Evolutionary conservation across 2,329 filamentous ascomycete species (phyloP).

Genomic region (Nakataea oryzae): DNA sequence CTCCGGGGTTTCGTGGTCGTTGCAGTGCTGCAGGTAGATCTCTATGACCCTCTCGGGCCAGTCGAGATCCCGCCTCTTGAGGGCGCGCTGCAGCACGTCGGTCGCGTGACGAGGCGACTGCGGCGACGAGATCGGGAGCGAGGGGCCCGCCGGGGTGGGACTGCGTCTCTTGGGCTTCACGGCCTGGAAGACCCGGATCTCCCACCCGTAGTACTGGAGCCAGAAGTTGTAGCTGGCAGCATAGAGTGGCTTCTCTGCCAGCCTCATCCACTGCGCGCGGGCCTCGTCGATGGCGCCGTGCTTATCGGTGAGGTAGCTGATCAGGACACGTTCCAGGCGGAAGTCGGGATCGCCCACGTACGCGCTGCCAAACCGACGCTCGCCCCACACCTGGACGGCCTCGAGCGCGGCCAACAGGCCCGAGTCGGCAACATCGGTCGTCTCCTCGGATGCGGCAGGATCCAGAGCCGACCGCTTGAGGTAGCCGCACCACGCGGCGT

Average conservation of each 20-base stretch:
- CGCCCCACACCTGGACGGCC: slow-evolving; percentile 71
- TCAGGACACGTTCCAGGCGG: slow-evolving; percentile 81
- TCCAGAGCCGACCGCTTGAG: slow-evolving; percentile 77
- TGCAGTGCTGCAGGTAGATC: slow-evolving; percentile 69
- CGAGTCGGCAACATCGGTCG: slow-evolving; percentile 80
- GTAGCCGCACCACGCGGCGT: slow-evolving; percentile 90
- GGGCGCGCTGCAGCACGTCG: slow-evolving; percentile 62
- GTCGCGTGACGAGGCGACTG: slow-evolving; percentile 57
- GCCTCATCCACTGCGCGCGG: slow-evolving; percentile 63
- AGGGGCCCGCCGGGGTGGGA: slow-evolving; percentile 34
- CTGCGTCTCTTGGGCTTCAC: slow-evolving; percentile 40
- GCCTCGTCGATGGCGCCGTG: slow-evolving; percentile 69
- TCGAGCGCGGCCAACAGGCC: slow-evolving; percentile 79
- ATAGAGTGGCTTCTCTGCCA: slow-evolving; percentile 53
- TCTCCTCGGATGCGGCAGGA: slow-evolving; percentile 64
- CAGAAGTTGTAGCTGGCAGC: slow-evolving; percentile 86
- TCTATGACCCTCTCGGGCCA: slow-evolving; percentile 70
- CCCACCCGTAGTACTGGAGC: slow-evolving; percentile 86
- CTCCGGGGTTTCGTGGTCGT: slow-evolving; percentile 76
- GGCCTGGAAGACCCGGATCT: slow-evolving; percentile 55
- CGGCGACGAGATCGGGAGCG: slow-evolving; percentile 6
- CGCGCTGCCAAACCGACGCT: slow-evolving; percentile 59
- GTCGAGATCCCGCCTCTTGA: slow-evolving; percentile 52
- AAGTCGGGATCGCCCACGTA: slow-evolving; percentile 85
- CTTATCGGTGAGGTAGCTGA: slow-evolving; percentile 82